Conservation (phyloP, 495 filamentous ascomycete species). For the Apiosordaria backusii region DNA sequence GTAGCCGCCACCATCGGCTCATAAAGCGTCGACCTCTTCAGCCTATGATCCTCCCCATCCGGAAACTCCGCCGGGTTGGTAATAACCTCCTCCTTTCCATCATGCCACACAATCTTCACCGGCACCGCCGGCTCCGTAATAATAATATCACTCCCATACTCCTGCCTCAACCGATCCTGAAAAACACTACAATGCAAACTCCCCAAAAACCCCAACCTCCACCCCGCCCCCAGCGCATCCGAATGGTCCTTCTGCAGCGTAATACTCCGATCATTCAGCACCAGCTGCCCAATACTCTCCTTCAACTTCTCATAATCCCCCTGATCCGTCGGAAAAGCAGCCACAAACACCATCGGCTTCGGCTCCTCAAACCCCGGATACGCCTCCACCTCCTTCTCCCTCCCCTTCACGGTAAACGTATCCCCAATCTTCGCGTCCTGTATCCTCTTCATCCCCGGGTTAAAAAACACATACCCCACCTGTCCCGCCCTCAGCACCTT, state of each 20-base stretch:
- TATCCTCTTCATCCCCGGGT: constrained; percentile 94
- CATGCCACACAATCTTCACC: constrained; percentile 73
- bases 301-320: constrained; percentile 81
- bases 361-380: constrained; percentile 95
- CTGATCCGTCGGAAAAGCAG: constrained; percentile 90
- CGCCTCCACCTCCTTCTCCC: constrained; percentile 70
- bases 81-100: constrained; percentile 68
- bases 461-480: constrained; percentile 94
- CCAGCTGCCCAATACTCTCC: constrained; percentile 90
- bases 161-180: constrained; percentile 91
- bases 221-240: constrained; percentile 88
- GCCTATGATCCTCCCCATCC: constrained; percentile 59
- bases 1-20: constrained; percentile 87
- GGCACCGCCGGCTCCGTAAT: constrained; percentile 95
- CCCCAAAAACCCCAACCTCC: constrained; percentile 91
- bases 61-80: constrained; percentile 86
- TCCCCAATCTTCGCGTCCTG: constrained; percentile 95
- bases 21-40: constrained; percentile 55
- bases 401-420: constrained; percentile 84
- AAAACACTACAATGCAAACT: constrained; percentile 97
- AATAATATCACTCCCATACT: constrained; percentile 92
- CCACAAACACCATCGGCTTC: constrained; percentile 98
- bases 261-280: constrained; percentile 92
- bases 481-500: constrained; percentile 79
- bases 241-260: constrained; percentile 91